These are phyloP conservation scores for Aureobasidium zeae DNA, from an alignment of 2,329 filamentous ascomycete species.

Conservation along the genomic window DNA sequence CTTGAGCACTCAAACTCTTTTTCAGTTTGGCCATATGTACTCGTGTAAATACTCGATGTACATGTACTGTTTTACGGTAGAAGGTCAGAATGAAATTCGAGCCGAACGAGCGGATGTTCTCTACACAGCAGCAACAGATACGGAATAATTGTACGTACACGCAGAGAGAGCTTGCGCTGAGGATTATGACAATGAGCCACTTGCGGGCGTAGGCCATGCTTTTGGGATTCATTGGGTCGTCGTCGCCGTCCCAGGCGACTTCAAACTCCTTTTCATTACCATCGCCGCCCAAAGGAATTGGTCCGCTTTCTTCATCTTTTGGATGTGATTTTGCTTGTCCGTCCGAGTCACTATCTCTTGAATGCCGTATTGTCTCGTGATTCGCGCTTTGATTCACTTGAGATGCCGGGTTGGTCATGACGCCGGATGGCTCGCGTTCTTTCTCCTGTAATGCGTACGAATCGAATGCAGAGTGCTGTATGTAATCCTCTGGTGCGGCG, in stretches of 20 bases:
- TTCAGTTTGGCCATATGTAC: slow-evolving; percentile 68
- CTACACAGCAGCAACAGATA: neutral
- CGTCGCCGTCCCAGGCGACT: slow-evolving; percentile 66
- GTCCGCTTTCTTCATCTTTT: slow-evolving; percentile 13
- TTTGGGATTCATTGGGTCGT: slow-evolving; percentile 65
- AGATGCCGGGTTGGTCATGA: slow-evolving; percentile 1
- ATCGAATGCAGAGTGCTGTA: neutral
- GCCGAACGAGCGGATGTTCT: no score
- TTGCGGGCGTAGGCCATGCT: slow-evolving; percentile 56
- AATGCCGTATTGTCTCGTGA: neutral
- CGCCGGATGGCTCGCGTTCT: slow-evolving; percentile 11
- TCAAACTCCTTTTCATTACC: slow-evolving; percentile 44
- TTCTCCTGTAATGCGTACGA: neutral
- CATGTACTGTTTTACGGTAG: slow-evolving; percentile 54
- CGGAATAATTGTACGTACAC: slow-evolving; percentile 36
- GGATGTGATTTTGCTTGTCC: neutral
- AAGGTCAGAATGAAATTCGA: no score
- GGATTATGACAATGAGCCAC: slow-evolving; percentile 69
- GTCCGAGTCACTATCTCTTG: slow-evolving; percentile 7
- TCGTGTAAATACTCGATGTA: slow-evolving; percentile 80
- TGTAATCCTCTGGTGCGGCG: neutral
- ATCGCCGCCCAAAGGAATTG: neutral
- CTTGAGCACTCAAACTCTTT: slow-evolving; percentile 62
- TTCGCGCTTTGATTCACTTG: slow-evolving; percentile 1
- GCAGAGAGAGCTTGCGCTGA: slow-evolving; percentile 66